Conservation (phyloP, 352 stramenopile species). For the Detonula confervacea region DNA sequence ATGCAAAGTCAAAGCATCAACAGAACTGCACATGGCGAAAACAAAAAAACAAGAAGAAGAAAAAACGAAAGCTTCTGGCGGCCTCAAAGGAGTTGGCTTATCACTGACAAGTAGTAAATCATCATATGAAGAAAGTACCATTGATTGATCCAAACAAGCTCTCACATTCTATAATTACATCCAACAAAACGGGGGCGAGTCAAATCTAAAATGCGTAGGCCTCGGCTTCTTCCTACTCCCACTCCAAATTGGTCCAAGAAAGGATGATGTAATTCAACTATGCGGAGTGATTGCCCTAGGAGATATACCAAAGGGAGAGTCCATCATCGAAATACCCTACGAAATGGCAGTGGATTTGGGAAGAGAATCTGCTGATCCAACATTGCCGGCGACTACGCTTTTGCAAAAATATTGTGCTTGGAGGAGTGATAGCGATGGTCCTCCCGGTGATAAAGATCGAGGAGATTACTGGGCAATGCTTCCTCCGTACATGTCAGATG, state of each 20-base stretch:
- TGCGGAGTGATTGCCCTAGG: conserved; percentile 72
- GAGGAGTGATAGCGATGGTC: conserved; percentile 19
- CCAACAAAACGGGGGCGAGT: conserved; percentile 47
- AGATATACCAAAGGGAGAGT: conserved; percentile 74
- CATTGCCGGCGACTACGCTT: conserved; percentile 59
- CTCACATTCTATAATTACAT: conserved; percentile 71
- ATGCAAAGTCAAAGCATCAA: conserved; percentile 3
- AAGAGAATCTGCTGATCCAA: conserved; percentile 69
- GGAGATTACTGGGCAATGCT: conserved; percentile 72
- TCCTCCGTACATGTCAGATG: conserved; percentile 50
- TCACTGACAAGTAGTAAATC: conserved; percentile 3
- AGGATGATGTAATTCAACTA: conserved; percentile 36
- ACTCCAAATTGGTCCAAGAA: conserved; percentile 17
- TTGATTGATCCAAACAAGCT: conserved; percentile 62
- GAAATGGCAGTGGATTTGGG: conserved; percentile 78
- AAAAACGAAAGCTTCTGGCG: conserved; percentile 25
- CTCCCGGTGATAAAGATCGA: conserved; percentile 27
- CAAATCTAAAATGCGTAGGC: conserved; percentile 66
- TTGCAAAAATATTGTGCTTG: conserved; percentile 68
- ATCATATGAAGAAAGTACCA: conserved; percentile 34
- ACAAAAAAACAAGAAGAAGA: conserved; percentile 42
- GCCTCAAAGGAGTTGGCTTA: conserved; percentile 43
- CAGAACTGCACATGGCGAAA: conserved; percentile 36
- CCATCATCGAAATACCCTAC: conserved; percentile 82
- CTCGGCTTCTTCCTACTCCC: conserved; percentile 69